These are phyloP conservation scores for Bipolaris sorokiniana DNA, from an alignment of 2,329 filamentous ascomycete genomes.

Conservation along the genomic window DNA sequence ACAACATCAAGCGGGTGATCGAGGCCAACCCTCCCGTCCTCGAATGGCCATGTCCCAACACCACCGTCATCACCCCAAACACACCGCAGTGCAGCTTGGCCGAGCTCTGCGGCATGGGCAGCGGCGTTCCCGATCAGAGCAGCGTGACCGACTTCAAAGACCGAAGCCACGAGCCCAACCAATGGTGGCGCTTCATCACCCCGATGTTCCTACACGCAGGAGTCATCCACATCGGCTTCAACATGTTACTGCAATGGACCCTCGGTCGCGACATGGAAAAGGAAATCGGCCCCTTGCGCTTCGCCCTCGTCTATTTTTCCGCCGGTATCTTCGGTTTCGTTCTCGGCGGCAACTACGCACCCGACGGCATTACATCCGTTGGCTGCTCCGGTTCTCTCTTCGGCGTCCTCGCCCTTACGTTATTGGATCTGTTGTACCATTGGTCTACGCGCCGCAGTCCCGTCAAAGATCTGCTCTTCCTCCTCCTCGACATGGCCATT, in stretches of 20 bases:
- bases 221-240: constrained; percentile 93
- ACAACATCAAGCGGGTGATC: constrained; percentile 72
- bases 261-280: constrained; percentile 92
- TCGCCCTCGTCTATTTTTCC: constrained; percentile 86
- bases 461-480: constrained; percentile 83
- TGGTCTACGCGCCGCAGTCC: constrained; percentile 82
- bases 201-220: constrained; percentile 97
- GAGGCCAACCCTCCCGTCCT: constrained; percentile 53
- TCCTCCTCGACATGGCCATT: constrained; percentile 82
- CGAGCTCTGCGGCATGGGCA: constrained; percentile 81
- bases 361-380: constrained; percentile 76
- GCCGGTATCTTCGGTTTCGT: constrained; percentile 96
- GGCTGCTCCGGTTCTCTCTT: constrained; percentile 92
- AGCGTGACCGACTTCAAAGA: constrained; percentile 59
- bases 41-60: constrained; percentile 79
- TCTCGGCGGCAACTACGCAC: constrained; percentile 90
- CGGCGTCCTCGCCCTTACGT: constrained; percentile 83
- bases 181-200: constrained; percentile 96
- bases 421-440: constrained; percentile 91
- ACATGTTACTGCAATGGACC: constrained; percentile 88
- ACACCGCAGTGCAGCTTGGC: constrained; percentile 71
- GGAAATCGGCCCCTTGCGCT: constrained; percentile 85
- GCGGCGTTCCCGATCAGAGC: constrained; percentile 72
- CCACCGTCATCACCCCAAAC: constrained; percentile 63
- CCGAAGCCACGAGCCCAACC: constrained; percentile 72